Conservation (phyloP, 2,329 filamentous ascomycete species). For the Incumbomyces lentus region DNA sequence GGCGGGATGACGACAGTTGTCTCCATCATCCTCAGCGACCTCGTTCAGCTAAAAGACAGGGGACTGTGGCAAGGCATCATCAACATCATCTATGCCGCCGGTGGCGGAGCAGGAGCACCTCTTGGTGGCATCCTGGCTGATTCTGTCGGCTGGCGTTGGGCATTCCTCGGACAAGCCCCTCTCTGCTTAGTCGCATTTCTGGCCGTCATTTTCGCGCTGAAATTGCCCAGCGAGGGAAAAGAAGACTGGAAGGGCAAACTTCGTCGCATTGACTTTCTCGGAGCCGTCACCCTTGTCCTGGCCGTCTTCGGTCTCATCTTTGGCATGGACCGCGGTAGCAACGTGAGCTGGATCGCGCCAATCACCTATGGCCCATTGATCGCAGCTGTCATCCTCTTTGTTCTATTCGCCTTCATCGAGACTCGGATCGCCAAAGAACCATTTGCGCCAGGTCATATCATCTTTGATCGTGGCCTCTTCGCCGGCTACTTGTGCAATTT, state of each 20-base stretch:
- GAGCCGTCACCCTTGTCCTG: slow-evolving; percentile 55
- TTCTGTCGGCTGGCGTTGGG: slow-evolving; percentile 65
- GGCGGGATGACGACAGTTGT: slow-evolving; percentile 67
- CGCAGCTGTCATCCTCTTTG: slow-evolving; percentile 49
- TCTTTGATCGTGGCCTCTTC: slow-evolving; percentile 57
- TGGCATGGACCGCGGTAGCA: slow-evolving; percentile 63
- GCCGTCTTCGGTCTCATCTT: slow-evolving; percentile 58
- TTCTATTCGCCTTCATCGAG: slow-evolving; percentile 60
- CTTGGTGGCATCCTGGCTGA: slow-evolving; percentile 62
- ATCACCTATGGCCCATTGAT: slow-evolving; percentile 49
- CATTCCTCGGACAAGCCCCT: slow-evolving; percentile 61
- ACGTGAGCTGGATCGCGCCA: slow-evolving; percentile 54
- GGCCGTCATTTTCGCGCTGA: slow-evolving; percentile 51
- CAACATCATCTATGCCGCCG: slow-evolving; percentile 60
- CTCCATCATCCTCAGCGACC: slow-evolving; percentile 35
- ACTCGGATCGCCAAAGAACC: slow-evolving; percentile 57
- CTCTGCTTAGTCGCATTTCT: slow-evolving; percentile 56
- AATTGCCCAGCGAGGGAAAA: slow-evolving; percentile 49
- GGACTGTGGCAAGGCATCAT: slow-evolving; percentile 65
- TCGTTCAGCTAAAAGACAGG: slow-evolving; percentile 55
- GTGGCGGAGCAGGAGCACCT: slow-evolving; percentile 57
- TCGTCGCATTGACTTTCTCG: slow-evolving; percentile 60
- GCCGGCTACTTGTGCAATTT: slow-evolving; percentile 63
- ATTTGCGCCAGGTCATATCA: slow-evolving; percentile 64
- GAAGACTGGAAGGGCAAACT: slow-evolving; percentile 58